Percentiles rank a stretch among this genome's conserved stretches.
phyloP scores from a whole-genome alignment of 2,329 filamentous ascomycete species.

The Plenodomus biglobosus region DNA sequence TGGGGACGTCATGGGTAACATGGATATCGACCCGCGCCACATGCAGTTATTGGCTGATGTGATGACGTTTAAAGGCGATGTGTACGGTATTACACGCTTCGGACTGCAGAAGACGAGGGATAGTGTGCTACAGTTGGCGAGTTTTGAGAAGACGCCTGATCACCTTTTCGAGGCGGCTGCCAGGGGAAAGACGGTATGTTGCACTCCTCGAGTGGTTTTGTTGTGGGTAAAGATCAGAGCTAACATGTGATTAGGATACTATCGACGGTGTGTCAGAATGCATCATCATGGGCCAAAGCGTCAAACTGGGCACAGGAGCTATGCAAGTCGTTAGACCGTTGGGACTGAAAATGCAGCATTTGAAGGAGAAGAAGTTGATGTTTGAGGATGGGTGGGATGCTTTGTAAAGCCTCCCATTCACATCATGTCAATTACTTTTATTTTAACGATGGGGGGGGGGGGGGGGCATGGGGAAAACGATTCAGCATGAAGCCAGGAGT shows the following conservation, averaged over 20 bases:
- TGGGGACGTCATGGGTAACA: conserved; percentile 81
- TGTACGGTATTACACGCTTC: conserved; percentile 94
- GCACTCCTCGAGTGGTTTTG: not conserved
- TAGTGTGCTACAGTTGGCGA: conserved; percentile 87
- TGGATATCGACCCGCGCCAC: conserved; percentile 95
- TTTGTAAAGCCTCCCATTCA: conserved; percentile 18
- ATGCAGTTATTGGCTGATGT: conserved; percentile 97
- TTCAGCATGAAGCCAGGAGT: too few species aligned
- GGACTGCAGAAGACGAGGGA: conserved; percentile 96
- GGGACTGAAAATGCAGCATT: conserved; percentile 22
- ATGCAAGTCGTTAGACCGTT: conserved; percentile 85
- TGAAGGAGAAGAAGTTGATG: conserved; percentile 32
- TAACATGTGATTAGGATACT: conserved; percentile 56
- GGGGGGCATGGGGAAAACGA: too few species aligned
- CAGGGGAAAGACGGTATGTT: conserved; percentile 69
- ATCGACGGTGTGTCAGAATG: conserved; percentile 95
- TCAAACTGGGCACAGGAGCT: conserved; percentile 85
- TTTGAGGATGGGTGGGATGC: conserved; percentile 44
- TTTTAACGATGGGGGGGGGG: too few species aligned
- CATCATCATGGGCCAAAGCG: conserved; percentile 97
- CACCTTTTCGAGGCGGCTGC: conserved; percentile 95
- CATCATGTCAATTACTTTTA: too few species aligned
- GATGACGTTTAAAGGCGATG: conserved; percentile 98
- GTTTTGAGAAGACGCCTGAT: conserved; percentile 97
- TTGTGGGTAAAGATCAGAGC: not conserved